A percentile compares a stretch with the other conserved stretches of the same genome.
These are phyloP conservation scores for Hibiscus tridactylites DNA, from an alignment of 345 rosid genomes.

Conservation along the genomic window DNA sequence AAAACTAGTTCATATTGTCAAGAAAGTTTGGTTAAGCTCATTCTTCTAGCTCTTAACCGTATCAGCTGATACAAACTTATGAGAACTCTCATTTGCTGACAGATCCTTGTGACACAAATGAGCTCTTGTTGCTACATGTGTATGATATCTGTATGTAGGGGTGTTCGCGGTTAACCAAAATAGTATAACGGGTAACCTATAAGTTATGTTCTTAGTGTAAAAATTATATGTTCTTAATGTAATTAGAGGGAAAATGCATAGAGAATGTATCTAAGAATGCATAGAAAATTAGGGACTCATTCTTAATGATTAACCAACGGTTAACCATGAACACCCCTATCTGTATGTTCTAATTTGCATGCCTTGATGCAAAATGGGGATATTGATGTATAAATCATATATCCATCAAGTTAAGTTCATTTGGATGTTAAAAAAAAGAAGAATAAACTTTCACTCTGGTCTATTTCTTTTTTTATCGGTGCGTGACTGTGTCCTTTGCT, in stretches of 20 bases:
- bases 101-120: background rate
- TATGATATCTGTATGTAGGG: background rate
- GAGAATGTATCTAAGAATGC: too few species aligned
- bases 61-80: background rate
- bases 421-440: background rate
- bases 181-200: too few species aligned
- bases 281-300: too few species aligned
- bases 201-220: too few species aligned
- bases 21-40: background rate
- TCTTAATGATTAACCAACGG: too few species aligned
- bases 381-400: background rate
- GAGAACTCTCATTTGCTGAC: background rate
- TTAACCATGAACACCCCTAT: too few species aligned
- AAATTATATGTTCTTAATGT: too few species aligned
- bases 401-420: background rate
- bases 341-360: background rate
- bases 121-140: background rate
- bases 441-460: background rate
- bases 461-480: background rate
- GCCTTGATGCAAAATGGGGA: background rate
- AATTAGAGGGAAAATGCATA: too few species aligned
- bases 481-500: background rate
- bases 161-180: too few species aligned
- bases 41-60: background rate
- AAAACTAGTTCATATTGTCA: background rate